Conservation (phyloP, 2,329 filamentous ascomycete genomes). For the Aspergillus oerlinghausenensis region DNA sequence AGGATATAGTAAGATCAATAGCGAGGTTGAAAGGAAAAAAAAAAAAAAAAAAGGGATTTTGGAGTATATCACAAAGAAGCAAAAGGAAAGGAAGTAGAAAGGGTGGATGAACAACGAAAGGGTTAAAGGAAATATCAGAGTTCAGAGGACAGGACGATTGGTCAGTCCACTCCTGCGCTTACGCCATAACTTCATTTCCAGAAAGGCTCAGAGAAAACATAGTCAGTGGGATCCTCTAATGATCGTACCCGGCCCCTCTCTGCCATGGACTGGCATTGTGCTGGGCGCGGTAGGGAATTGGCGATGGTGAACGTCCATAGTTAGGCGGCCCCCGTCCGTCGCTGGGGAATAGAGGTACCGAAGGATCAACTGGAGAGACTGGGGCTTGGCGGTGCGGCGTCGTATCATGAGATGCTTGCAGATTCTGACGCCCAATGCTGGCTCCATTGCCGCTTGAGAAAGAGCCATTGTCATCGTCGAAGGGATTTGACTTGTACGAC, state of each 20-base stretch:
- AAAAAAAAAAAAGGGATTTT: constrained; percentile 8
- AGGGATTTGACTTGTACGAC: constrained; percentile 54
- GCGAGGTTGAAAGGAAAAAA: constrained; percentile 1
- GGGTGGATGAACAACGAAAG: constrained; percentile 10
- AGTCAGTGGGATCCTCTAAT: constrained; percentile 34
- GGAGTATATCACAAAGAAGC: constrained; percentile 21
- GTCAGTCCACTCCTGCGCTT: constrained; percentile 27
- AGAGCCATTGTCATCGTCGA: constrained; percentile 69
- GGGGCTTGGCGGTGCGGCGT: constrained; percentile 37
- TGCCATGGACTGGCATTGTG: constrained; percentile 61
- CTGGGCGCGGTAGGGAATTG: constrained; percentile 41
- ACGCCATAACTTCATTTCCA: constrained; percentile 38
- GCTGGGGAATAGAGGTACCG: constrained; percentile 45
- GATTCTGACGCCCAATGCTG: constrained; percentile 49
- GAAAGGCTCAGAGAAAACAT: constrained; percentile 21
- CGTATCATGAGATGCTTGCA: constrained; percentile 28
- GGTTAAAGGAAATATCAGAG: constrained; percentile 13
- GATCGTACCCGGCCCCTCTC: constrained; percentile 61
- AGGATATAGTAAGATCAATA: constrained; percentile 5
- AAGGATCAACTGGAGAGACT: constrained; percentile 46
- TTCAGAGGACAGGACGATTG: constrained; percentile 16
- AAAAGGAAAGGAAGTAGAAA: constrained; percentile 5
- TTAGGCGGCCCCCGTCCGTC: constrained; percentile 39
- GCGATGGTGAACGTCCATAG: constrained; percentile 33
- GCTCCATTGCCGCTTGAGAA: constrained; percentile 51